Base-by-base conservation (phyloP, 305 asterid genomes). In the Plantago lanceolata region DNA sequence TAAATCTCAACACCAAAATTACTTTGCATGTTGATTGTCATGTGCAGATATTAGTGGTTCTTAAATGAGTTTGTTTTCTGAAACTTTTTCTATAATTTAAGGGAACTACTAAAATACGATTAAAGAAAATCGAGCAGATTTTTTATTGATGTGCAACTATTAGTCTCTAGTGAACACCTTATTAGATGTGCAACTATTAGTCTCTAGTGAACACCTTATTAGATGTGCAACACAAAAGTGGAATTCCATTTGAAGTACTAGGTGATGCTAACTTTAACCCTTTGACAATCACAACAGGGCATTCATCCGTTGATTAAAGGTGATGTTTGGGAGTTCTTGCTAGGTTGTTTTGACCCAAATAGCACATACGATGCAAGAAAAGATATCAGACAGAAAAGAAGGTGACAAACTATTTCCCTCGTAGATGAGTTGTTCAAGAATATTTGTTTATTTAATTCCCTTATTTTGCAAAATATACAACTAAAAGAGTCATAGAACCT, bases 301-400 rank as follows among this genome's bases (percentile, higher is more conserved):
- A 77, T 92, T 67, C 97, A 89, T 82, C 98, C 97, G 63, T 79
- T 89, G 47, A 80, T 92, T 61, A 92, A 92, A 80, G 97, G 97
- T 66, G 94, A 71, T 24, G 98, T 85, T 48, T 92, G 98, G 98
- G 97, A 92, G 72, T 89, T 92, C 73, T 79, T 92, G 82, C 77
- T 92, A 81, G 97, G 98, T 61, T 87, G 97, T 78, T 89, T 61
- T 85, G 96, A 92, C 75, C 96, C 97, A 63, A 80, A 79, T 74
- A 89, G 94, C 80, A 84, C 95, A 29, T 67, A 17, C 28, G 86
- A 85, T 69, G 89, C 84, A 76, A 77, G 98, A 78, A 81, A 80
- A 54, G 89, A 81, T 56, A 65, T 89, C 68, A 81, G 93, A 71
- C 73, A 78, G 56, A 82, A 53, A 55, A 74, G 96, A 73, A 89